Evolutionary conservation across 768 basidiomycete genomes (phyloP).

Genomic region (Boletus patriciae): DNA sequence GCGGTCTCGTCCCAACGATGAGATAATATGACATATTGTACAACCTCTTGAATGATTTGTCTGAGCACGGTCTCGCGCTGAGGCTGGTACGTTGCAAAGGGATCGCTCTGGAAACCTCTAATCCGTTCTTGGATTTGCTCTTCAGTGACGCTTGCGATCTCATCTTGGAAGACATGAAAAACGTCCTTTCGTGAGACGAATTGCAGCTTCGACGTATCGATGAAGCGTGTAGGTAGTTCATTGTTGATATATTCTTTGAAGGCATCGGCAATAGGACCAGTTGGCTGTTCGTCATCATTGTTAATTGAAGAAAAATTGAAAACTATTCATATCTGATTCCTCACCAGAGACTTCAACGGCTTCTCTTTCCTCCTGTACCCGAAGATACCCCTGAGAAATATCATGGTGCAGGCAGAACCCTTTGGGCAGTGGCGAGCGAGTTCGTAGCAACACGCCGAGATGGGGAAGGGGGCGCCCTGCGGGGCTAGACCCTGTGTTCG

Average conservation of each 20-base stretch:
- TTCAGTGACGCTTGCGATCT: constrained; percentile 7
- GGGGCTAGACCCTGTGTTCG: too few species aligned
- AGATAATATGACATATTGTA: constrained; percentile 15
- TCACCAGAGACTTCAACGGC: neutral
- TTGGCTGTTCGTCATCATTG: neutral
- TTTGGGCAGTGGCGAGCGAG: too few species aligned
- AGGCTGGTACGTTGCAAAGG: neutral
- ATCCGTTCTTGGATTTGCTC: constrained; percentile 3
- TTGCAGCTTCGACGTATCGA: constrained; percentile 5
- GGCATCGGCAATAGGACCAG: neutral
- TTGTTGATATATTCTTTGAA: constrained; percentile 15
- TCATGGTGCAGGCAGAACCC: neutral
- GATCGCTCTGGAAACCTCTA: neutral
- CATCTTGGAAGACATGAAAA: constrained; percentile 8
- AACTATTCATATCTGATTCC: neutral
- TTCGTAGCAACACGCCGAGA: too few species aligned
- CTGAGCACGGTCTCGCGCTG: constrained; percentile 1
- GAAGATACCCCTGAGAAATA: neutral
- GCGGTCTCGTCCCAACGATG: constrained; percentile 9
- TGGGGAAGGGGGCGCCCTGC: too few species aligned
- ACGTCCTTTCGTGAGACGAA: constrained; percentile 9
- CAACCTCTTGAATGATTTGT: constrained; percentile 13
- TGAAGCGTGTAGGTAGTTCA: constrained; percentile 9
- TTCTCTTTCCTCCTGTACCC: neutral
- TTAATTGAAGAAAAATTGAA: neutral